Percentiles rank a stretch among this genome's conserved stretches.
These are phyloP conservation scores for Globisporangium carolinianum DNA, from an alignment of 352 stramenopile species.

Conservation along the genomic window DNA sequence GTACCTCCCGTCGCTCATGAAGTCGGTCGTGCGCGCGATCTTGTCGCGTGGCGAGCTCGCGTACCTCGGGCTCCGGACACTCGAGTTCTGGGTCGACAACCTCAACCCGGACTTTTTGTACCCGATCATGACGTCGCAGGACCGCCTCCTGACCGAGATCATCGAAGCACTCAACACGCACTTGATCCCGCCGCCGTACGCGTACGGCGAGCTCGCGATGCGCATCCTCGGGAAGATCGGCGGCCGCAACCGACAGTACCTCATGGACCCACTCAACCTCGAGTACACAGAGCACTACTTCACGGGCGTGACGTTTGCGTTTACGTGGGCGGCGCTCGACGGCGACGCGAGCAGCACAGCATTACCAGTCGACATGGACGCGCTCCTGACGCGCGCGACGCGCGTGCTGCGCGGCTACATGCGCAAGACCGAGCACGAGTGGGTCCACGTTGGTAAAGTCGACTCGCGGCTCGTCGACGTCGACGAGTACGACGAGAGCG, in stretches of 20 bases:
- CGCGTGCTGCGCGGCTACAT: slow-evolving; percentile 58
- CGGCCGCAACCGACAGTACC: slow-evolving; percentile 86
- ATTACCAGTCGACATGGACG: slow-evolving; percentile 60
- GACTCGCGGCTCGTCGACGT: slow-evolving; percentile 52
- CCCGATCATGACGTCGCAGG: slow-evolving; percentile 88
- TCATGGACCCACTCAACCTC: slow-evolving; percentile 79
- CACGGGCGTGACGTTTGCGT: slow-evolving; percentile 42
- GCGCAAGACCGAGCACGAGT: slow-evolving; percentile 39
- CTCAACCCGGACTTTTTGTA: slow-evolving; percentile 97
- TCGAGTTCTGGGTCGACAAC: slow-evolving; percentile 99
- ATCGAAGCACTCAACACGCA: slow-evolving; percentile 95
- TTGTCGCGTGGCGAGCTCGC: slow-evolving; percentile 92
- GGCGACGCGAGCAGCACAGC: slow-evolving; percentile 4
- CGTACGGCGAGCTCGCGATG: slow-evolving; percentile 94
- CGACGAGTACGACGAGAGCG: slow-evolving; percentile 64
- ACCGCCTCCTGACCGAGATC: slow-evolving; percentile 88
- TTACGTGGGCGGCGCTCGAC: slow-evolving; percentile 31
- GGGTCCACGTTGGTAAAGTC: slow-evolving; percentile 43
- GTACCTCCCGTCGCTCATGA: slow-evolving; percentile 95
- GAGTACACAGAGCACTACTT: slow-evolving; percentile 40
- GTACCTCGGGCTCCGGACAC: slow-evolving; percentile 92
- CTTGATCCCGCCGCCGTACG: slow-evolving; percentile 94
- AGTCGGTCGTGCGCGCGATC: slow-evolving; percentile 93
- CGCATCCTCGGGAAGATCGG: slow-evolving; percentile 97
- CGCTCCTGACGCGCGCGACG: slow-evolving; percentile 34